These are phyloP conservation scores for Laguncularia racemosa DNA, from an alignment of 345 rosid genomes.

Conservation along the genomic window DNA sequence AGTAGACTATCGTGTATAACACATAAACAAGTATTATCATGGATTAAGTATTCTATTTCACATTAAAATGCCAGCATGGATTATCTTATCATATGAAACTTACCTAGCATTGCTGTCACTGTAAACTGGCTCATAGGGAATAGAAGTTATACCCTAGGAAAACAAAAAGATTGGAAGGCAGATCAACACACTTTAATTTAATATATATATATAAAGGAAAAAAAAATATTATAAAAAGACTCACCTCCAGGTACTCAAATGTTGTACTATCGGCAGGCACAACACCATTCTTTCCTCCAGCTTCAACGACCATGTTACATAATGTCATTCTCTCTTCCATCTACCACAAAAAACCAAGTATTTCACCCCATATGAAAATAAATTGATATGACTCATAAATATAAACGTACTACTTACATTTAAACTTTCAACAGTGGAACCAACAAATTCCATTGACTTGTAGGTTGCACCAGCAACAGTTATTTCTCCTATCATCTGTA, in stretches of 20 bases:
- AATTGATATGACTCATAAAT: background rate
- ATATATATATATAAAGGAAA: background rate
- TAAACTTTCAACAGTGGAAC: conserved; percentile 80
- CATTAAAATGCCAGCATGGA: background rate
- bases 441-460: conserved; percentile 94
- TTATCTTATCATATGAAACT: background rate
- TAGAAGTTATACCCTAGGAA: conserved; percentile 71
- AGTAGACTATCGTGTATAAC: background rate
- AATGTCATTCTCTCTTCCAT: conserved; percentile 99
- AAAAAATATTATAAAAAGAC: background rate
- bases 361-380: background rate
- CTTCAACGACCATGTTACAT: conserved; percentile 98
- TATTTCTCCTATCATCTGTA: conserved; percentile 94
- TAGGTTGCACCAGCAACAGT: conserved; percentile 97
- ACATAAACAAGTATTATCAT: background rate
- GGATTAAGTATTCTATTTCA: background rate
- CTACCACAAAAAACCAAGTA: conserved; percentile 23
- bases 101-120: conserved; percentile 91
- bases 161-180: conserved; percentile 9
- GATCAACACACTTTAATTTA: background rate
- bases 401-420: conserved; percentile 37
- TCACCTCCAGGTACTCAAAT: conserved; percentile 83
- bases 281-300: conserved; percentile 97
- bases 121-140: conserved; percentile 79
- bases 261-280: conserved; percentile 91